Conservation (phyloP, 345 rosid species). For the Populus deltoides region DNA sequence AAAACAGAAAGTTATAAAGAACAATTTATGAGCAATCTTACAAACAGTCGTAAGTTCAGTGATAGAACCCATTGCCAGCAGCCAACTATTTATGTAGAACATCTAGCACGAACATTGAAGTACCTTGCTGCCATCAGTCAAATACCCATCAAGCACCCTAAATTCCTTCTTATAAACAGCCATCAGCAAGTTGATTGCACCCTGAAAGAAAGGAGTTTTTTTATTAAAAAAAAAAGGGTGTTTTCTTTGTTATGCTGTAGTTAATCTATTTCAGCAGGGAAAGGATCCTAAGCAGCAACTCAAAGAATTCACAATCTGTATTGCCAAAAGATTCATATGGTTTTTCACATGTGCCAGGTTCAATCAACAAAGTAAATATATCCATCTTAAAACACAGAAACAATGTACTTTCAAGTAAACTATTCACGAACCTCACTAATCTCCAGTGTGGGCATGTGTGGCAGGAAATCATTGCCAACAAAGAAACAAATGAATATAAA, state of each 20-base stretch:
- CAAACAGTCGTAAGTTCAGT: not conserved
- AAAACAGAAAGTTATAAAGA: constrained; percentile 12
- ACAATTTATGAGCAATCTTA: constrained; percentile 15
- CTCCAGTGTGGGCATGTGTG: constrained; percentile 98
- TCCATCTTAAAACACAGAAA: not conserved
- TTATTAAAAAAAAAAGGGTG: not conserved
- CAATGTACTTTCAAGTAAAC: not conserved
- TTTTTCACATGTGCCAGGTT: not conserved
- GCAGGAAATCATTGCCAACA: constrained; percentile 96
- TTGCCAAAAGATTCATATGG: not conserved
- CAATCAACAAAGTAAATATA: not conserved
- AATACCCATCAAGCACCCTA: constrained; percentile 54
- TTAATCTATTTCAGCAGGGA: not conserved
- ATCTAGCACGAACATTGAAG: not conserved
- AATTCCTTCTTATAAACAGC: constrained; percentile 86
- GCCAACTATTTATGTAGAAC: not conserved
- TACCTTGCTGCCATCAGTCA: constrained; percentile 82
- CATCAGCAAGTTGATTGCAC: constrained; percentile 85
- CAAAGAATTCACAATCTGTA: not conserved
- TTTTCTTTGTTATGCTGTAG: not conserved
- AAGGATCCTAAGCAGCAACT: not conserved
- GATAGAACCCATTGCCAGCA: not conserved
- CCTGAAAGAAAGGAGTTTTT: constrained; percentile 42
- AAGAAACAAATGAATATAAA: constrained; percentile 96
- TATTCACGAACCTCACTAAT: constrained; percentile 80